Percentiles rank a stretch among this genome's conserved stretches.
phyloP scores from a whole-genome alignment of 208 protist species.

The Leishmania turanica region DNA sequence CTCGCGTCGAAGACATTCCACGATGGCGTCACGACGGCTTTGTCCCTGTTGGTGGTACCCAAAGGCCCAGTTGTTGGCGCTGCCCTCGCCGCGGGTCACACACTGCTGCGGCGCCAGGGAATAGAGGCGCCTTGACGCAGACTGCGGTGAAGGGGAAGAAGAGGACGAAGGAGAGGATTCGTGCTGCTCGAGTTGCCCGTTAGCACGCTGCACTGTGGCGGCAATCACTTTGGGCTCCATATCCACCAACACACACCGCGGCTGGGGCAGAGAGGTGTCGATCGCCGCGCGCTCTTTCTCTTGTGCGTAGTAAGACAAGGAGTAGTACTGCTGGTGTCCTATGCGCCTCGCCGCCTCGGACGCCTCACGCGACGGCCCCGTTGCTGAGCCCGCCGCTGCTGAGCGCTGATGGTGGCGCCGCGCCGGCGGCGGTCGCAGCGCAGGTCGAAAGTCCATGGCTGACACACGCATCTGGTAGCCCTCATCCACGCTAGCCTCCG shows the following conservation, averaged over 20 bases:
- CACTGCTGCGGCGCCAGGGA: constrained; percentile 61
- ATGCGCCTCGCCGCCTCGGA: not conserved
- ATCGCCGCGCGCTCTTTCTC: not conserved
- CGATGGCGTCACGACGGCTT: constrained; percentile 54
- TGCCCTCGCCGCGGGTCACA: constrained; percentile 72
- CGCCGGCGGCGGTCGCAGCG: constrained; percentile 4
- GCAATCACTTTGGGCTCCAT: constrained; percentile 91
- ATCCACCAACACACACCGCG: constrained; percentile 87
- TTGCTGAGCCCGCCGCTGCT: not conserved
- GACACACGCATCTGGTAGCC: constrained; percentile 62
- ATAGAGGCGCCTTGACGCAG: constrained; percentile 32
- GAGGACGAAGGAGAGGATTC: not conserved
- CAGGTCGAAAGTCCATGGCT: constrained; percentile 59
- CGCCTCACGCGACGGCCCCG: not conserved
- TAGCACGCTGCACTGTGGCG: constrained; percentile 28
- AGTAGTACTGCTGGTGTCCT: constrained; percentile 25
- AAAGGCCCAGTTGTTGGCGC: constrained; percentile 93
- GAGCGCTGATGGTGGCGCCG: constrained; percentile 4
- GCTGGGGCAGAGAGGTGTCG: constrained; percentile 37
- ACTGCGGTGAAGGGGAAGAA: not conserved
- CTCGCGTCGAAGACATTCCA: constrained; percentile 75
- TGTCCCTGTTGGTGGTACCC: constrained; percentile 79
- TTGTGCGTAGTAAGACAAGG: constrained; percentile 21
- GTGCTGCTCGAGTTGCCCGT: not conserved
- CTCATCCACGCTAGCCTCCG: constrained; percentile 42